Base-by-base conservation (phyloP, 441 rosid genomes). In the Cnidoscolus chayamansa region DNA sequence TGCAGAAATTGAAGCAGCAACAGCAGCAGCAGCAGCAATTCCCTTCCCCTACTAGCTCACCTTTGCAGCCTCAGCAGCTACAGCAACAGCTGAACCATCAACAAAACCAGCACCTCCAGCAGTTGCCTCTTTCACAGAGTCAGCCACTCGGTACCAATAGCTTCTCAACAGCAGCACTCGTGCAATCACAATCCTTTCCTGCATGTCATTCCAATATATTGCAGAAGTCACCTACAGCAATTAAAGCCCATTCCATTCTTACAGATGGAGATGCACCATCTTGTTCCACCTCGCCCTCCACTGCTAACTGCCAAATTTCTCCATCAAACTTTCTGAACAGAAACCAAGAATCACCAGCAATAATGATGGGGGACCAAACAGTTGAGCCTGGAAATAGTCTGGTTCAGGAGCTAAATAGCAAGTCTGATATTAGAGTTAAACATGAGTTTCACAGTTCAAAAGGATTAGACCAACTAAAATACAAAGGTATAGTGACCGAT, bases 201-300 rank as follows among this genome's bases (percentile, higher is more conserved):
- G 79, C 71, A 60, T 87, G 73, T 82, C 95, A 81, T 56, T 76
- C 83, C 32, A 92, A 83, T 68, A 80, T 76, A 68, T 83, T 83
- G 75, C 89, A 85, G 79, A 88, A 88, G 59, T 81, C 84, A 56
- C 83, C 85, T 55, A 72, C 74, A 35, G 78, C 85, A 65, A 79
- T 87, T 78, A 86, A 83, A 83, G 87, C 84, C 70, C 86, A 82
- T 74, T 90, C 94, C 68, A 84, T 85, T 51, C 85, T 84, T 68
- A 88, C 94, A 8, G 97, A 89, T 76, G 94, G 94, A 77, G 98
- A 92, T 72, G 90, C 92, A 72, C 98, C 97, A 63, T 89, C 98
- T 60, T 95, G 97, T 84, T 88, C 94, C 63, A 92, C 99, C 75
- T 92, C 97, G 8, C 96, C 98, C 60, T 95, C 98, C 58, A 83